These are phyloP conservation scores for Aegle marmelos DNA, from an alignment of 345 rosid genomes.

Conservation along the genomic window DNA sequence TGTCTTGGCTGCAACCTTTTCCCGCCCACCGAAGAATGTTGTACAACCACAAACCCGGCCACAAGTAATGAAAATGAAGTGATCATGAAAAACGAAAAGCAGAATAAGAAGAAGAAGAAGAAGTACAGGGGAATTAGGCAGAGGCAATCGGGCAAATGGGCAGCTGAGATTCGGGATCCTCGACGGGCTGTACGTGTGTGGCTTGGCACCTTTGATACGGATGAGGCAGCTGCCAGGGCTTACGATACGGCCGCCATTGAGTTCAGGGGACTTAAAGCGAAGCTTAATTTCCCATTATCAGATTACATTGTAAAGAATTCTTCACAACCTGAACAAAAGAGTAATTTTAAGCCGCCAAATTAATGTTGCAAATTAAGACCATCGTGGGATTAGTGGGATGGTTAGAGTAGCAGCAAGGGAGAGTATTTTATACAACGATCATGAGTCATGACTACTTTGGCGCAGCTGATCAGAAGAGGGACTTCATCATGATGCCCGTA, in stretches of 20 bases:
- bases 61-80: no score
- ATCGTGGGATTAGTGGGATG: no score
- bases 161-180: conserved; percentile 41
- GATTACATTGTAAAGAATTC: conserved; percentile 10
- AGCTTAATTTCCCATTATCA: conserved; percentile 32
- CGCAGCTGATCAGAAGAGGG: no score
- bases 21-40: background rate
- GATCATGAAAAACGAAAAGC: background rate
- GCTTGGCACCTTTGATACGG: conserved; percentile 38
- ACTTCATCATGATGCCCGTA: no score
- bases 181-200: conserved; percentile 16
- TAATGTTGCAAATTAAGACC: no score
- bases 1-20: conserved; percentile 17
- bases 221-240: conserved; percentile 39
- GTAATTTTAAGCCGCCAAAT: no score
- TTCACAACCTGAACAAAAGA: no score
- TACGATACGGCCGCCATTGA: conserved; percentile 30
- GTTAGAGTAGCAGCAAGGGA: no score
- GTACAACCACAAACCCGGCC: background rate
- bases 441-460: no score
- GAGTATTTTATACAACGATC: no score
- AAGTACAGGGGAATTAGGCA: conserved; percentile 38
- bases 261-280: conserved; percentile 31
- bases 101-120: conserved; percentile 8
- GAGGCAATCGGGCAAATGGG: conserved; percentile 44